These are phyloP conservation scores for Butyriboletus loyo DNA, from an alignment of 768 basidiomycete genomes.

Conservation along the genomic window DNA sequence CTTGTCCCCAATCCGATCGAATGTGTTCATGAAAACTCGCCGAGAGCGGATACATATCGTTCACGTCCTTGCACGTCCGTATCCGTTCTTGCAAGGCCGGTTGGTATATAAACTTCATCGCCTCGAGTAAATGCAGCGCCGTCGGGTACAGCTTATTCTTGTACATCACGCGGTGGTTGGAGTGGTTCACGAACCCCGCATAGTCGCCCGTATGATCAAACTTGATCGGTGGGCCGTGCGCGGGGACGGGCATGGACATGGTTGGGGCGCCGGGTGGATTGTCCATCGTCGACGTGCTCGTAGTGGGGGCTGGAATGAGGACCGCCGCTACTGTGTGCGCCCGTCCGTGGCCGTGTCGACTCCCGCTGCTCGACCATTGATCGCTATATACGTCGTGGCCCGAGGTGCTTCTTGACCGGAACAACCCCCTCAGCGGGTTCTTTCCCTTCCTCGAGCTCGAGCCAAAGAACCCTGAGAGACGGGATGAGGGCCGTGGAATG, in stretches of 20 bases:
- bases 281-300: not conserved
- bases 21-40: conserved; percentile 35
- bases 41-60: conserved; percentile 38
- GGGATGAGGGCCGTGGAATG: conserved; percentile 18
- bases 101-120: conserved; percentile 58
- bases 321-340: conserved; percentile 21
- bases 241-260: conserved; percentile 15
- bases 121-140: conserved; percentile 74
- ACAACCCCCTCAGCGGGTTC: conserved; percentile 39
- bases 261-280: not conserved
- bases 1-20: conserved; percentile 54
- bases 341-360: conserved; percentile 19
- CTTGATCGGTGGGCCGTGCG: conserved; percentile 27
- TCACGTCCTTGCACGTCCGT: conserved; percentile 39
- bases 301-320: conserved; percentile 19
- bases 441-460: conserved; percentile 31
- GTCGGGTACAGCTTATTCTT: conserved; percentile 57
- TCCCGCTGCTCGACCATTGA: conserved; percentile 9
- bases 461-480: conserved; percentile 21
- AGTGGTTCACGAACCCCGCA: conserved; percentile 61
- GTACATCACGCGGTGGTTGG: conserved; percentile 59
- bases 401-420: conserved; percentile 42
- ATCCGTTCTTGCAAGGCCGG: conserved; percentile 58
- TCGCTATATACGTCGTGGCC: conserved; percentile 17
- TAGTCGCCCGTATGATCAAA: conserved; percentile 44